Percentiles rank a stretch among this genome's conserved stretches.
These are phyloP conservation scores for Dothideomycetes sp. DNA, from an alignment of 2,329 filamentous ascomycete species.

Conservation along the genomic window DNA sequence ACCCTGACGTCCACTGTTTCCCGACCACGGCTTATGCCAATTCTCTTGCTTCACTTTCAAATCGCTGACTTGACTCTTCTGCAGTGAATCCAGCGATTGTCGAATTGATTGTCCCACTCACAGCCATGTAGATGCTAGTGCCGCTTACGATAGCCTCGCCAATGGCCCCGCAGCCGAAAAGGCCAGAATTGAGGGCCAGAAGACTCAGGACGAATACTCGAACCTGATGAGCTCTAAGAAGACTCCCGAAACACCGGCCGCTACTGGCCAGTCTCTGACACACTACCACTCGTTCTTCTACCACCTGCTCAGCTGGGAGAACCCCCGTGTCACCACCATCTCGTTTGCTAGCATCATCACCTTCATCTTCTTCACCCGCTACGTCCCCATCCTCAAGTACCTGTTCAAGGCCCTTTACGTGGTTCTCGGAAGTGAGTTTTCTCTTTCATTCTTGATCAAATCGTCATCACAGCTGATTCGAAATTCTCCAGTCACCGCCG, in stretches of 20 bases:
- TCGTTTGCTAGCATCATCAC: conserved; percentile 47
- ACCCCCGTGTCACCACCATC: conserved; percentile 54
- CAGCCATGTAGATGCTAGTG: conserved; percentile 35
- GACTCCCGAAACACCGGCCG: conserved; percentile 45
- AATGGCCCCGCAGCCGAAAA: conserved; percentile 48
- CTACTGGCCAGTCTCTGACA: conserved; percentile 54
- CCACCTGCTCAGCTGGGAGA: conserved; percentile 58
- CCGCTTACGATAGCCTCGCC: conserved; percentile 41
- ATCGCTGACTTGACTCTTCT: conserved; percentile 22
- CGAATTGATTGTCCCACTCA: too few relatives aligned
- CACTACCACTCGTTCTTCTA: conserved; percentile 61
- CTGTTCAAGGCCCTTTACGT: conserved; percentile 52
- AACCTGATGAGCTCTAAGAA: conserved; percentile 47
- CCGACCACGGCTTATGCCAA: not conserved
- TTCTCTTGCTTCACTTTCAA: not conserved
- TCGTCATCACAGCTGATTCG: conserved; percentile 14
- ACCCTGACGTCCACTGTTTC: not conserved
- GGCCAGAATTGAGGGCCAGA: conserved; percentile 46
- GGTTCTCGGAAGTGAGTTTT: conserved; percentile 46
- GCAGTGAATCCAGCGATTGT: conserved; percentile 16
- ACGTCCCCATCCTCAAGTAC: conserved; percentile 54
- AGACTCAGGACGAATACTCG: conserved; percentile 49
- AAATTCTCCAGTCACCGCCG: conserved; percentile 41
- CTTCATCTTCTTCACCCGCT: conserved; percentile 55
- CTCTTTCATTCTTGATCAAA: not conserved